A percentile compares a stretch with the other conserved stretches of the same genome.
Conservation (phyloP, 1,139 yeast species). For the Sugiyamaella grinbergsii region DNA sequence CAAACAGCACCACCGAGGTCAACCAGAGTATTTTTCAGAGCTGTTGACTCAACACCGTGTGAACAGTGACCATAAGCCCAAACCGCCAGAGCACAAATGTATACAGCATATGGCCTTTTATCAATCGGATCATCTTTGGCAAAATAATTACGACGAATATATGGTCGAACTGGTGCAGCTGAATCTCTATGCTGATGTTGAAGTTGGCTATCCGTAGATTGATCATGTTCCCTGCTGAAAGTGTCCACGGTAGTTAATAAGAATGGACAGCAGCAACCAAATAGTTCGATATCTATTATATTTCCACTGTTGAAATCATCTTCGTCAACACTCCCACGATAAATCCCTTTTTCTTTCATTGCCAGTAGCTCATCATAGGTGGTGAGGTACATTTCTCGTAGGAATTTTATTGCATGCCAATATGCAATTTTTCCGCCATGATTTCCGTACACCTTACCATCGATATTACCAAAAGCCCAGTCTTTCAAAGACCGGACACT, state of each 20-base stretch:
- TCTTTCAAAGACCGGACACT: constrained; percentile 26
- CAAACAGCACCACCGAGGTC: constrained; percentile 15
- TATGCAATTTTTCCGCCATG: constrained; percentile 31
- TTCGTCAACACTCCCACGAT: constrained; percentile 19
- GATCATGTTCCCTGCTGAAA: constrained; percentile 14
- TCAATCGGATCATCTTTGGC: constrained; percentile 56
- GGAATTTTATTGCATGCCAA: constrained; percentile 36
- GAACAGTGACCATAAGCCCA: constrained; percentile 59
- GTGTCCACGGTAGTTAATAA: constrained; percentile 9
- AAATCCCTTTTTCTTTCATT: constrained; percentile 17
- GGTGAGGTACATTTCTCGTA: constrained; percentile 35
- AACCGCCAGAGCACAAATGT: constrained; percentile 53
- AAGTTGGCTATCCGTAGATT: background rate
- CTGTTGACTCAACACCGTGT: constrained; percentile 57
- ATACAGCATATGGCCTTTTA: constrained; percentile 59
- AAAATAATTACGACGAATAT: constrained; percentile 39
- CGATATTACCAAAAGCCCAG: constrained; percentile 26
- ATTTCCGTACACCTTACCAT: constrained; percentile 22
- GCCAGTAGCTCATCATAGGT: constrained; percentile 24
- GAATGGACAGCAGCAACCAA: constrained; percentile 26
- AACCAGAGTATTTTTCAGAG: constrained; percentile 24
- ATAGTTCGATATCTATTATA: constrained; percentile 22
- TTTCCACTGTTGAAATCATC: constrained; percentile 21
- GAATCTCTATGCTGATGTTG: background rate
- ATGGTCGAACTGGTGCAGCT: constrained; percentile 13